Evolutionary conservation across 176 grass and related monocot genomes (phyloP), one percentile per base, ranked within the genome.

Genomic region (Cymbopogon citratus): DNA sequence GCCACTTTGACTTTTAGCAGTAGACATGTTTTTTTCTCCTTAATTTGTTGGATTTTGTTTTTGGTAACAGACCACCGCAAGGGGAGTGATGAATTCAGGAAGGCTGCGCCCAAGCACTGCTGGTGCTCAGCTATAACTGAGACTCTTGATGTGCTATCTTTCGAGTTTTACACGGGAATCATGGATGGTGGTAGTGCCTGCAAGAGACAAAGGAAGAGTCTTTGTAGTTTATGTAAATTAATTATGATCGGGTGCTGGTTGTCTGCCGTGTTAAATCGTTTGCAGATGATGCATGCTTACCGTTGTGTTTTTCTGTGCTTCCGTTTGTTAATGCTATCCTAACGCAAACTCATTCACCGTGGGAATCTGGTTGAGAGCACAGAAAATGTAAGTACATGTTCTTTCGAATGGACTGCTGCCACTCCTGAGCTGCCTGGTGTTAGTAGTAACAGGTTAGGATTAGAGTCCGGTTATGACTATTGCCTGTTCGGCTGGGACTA

Each of bases 31-130:
- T 34, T 49, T 18, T 56, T 15, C 35, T 70, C 15, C 16, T 29
- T 64, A 74, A 29, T 54, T 82, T 4, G 28, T 54, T 59, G 75
- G 5, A 35, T 26, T 18, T 74, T 71, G 26, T 33, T 59, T 39
- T 12, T 2, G 28, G 19, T 65, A 31, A 61, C 80, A 95, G 96
- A 86, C 83, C 66, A 99, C 96, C 16, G 96, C 96, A 19, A 87
- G 85, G 87, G 96, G 92, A 9, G 96, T 95, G 63, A 83, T 99
- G 84, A 93, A 89, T 81, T n/a, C n/a, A n/a, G 89, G 82, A 75
- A 95, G 87, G 73, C 71, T 88, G 41, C 79, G 90, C 5, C 77
- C 84, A 61, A 83, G 9, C 73, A 83, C 74, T 5, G 74, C 67
- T 14, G 60, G 60, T 18, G 16, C 67, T 24, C 60, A 90, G 48